A percentile compares a stretch with the other conserved stretches of the same genome.
These are phyloP conservation scores for Cryptomeria japonica DNA, from an alignment of 75 land plant species.

Conservation along the genomic window DNA sequence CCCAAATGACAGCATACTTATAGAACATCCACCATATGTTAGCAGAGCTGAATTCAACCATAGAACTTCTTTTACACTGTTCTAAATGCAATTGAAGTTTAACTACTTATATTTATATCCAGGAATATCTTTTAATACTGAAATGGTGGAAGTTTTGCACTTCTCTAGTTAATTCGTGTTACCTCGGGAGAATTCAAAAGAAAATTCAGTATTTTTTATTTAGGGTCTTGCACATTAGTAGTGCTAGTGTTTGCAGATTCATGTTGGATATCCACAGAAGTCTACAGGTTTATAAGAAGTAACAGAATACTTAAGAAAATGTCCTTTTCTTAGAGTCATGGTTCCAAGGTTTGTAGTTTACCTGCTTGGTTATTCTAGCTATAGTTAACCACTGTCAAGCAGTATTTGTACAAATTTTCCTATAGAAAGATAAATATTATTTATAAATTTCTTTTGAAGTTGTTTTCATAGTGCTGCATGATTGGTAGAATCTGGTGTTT, in stretches of 20 bases:
- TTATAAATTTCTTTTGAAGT: neutral
- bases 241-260: too few species aligned
- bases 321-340: neutral
- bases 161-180: neutral
- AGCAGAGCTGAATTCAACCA: neutral
- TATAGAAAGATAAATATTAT: neutral
- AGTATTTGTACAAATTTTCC: neutral
- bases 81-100: neutral
- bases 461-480: neutral
- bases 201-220: too few species aligned
- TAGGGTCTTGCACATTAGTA: too few species aligned
- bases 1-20: neutral
- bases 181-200: neutral
- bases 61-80: neutral
- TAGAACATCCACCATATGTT: neutral
- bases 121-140: neutral
- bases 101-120: too few species aligned
- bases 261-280: too few species aligned
- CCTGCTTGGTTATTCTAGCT: neutral
- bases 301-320: neutral
- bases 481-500: neutral
- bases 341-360: neutral
- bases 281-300: neutral
- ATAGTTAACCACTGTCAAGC: neutral
- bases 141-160: neutral